Base-by-base conservation (phyloP, 2,329 filamentous ascomycete species). In the Scytalidium lignicola region DNA sequence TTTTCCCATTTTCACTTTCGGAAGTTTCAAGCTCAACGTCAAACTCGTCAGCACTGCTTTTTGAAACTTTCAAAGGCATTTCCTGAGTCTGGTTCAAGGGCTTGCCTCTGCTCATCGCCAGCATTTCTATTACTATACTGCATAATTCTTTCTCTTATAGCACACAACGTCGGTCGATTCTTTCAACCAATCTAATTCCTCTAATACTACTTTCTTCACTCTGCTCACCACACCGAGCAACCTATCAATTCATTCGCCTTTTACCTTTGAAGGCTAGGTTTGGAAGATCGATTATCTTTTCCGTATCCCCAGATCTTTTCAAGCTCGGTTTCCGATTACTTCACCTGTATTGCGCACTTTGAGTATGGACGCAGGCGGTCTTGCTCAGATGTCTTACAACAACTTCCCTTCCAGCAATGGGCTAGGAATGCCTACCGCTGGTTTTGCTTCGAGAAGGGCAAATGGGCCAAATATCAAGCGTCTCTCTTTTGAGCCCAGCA, bases 321-420 rank as follows among this genome's bases (percentile, higher is more conserved):
- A 41, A 21, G 18, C 17, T 23, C 42, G 47, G 19, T 22, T 22
- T 22, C 20, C 26, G 44, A 43, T 43, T n/a, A 40, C 46, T 23
- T 49, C 41, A 51, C 50, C 53, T 56, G 55, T 55, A 60, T 53
- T 58, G 55, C 55, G 63, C 37, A 60, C 47, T 39, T 46, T 59
- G 62, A 65, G 60, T 60, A 85, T 95, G 86, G 87, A 96, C 92
- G 85, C 92, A 82, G 92, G 92, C 81, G 90, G 90, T 93, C 89
- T 96, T 78, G 86, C 90, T 93, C 90, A 95, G 81, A 97, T 97
- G 92, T 88, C 90, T 75, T 92, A 90, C 78, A 88, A 85, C 77
- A 80, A 85, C 70, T 88, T 88, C 69, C 74, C 79, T 68, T 77
- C 86, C 69, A 76, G 80, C 66, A 80, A 80, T 69, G 85, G 82